phyloP scores from a whole-genome alignment of 768 basidiomycete species.

The Tremella yokohamensis region DNA sequence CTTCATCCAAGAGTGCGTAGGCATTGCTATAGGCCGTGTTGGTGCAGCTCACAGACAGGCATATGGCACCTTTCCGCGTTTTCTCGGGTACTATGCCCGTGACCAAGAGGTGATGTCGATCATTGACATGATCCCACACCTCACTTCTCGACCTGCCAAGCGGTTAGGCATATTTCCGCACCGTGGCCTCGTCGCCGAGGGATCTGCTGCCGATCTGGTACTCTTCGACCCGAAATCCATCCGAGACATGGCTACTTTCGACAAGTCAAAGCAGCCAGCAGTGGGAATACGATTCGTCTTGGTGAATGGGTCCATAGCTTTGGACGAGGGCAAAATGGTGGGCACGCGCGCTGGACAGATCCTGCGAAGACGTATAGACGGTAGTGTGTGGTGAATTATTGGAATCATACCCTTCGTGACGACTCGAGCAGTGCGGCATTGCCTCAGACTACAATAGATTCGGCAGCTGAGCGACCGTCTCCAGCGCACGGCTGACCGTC shows the following conservation, averaged over 20 bases:
- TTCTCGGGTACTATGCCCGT: conserved; percentile 42
- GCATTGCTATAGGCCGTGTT: background rate
- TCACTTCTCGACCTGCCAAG: conserved; percentile 47
- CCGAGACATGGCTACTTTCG: conserved; percentile 38
- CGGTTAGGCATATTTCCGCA: conserved; percentile 40
- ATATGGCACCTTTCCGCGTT: conserved; percentile 43
- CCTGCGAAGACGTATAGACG: conserved; percentile 31
- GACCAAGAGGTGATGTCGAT: conserved; percentile 30
- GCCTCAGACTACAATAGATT: too few relatives aligned
- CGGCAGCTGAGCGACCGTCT: background rate
- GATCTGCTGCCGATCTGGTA: conserved; percentile 45
- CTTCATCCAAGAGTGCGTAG: conserved; percentile 37
- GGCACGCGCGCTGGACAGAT: conserved; percentile 31
- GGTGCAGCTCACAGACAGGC: conserved; percentile 15
- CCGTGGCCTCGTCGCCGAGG: conserved; percentile 34
- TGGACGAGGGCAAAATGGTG: conserved; percentile 36
- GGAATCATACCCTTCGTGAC: background rate
- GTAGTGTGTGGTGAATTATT: conserved; percentile 12
- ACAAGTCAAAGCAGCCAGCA: conserved; percentile 29
- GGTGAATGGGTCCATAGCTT: conserved; percentile 43
- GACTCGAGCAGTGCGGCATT: too few relatives aligned
- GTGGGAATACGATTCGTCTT: conserved; percentile 43
- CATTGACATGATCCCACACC: conserved; percentile 41
- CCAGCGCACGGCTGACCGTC: background rate
- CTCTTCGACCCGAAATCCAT: conserved; percentile 43